Base-by-base conservation (phyloP, 306 rosid species). In the Ormosia semicastrata region DNA sequence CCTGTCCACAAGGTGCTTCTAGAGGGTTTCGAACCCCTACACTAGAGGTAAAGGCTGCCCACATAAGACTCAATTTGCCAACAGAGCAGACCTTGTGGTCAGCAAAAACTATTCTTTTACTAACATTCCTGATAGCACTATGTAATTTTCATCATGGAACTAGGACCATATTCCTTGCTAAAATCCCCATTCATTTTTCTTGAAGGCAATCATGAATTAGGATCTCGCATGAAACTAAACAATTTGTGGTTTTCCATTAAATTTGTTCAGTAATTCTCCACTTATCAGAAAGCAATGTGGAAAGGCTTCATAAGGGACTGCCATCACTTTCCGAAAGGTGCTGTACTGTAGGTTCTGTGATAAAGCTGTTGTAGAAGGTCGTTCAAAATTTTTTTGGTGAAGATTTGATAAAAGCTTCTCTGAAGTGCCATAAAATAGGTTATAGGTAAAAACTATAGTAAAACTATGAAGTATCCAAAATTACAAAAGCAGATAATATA, bases 381-480 rank as follows among this genome's bases (percentile, higher is more conserved):
- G 6, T 14, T 52, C 4, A 50, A 4, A 50, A 4, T 3, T 52
- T 52, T 52, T n/a, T 14, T 52, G 15, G 17, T 50, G 7, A 14
- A 14, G 24, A 52, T 24, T 24, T 24, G 24, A n/a, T 52, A 56
- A 17, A 56, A 17, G 0, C 5, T 2, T 0, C 62, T 56, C 17
- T 56, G 1, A 56, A 56, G 4, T 56, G 15, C 33, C 36, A 80
- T 6, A 4, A 71, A 46, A 57, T 52, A 58, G 44, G 32, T 33
- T 40, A 46, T 33, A 17, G 43, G 46, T 62, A 63, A 36, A 64
- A 68, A 36, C n/a, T 60, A n/a, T 53, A 5, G 34, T 37, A 17
- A 66, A 84, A 89, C 79, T 92, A 89, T 77, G 24, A 88, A 83
- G 54, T 47, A 67, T 66, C 54, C 5, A 66, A 53, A 43, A 33